Base-by-base conservation (phyloP, 176 grass and related monocot genomes). In the Echinochloa phyllopogon region DNA sequence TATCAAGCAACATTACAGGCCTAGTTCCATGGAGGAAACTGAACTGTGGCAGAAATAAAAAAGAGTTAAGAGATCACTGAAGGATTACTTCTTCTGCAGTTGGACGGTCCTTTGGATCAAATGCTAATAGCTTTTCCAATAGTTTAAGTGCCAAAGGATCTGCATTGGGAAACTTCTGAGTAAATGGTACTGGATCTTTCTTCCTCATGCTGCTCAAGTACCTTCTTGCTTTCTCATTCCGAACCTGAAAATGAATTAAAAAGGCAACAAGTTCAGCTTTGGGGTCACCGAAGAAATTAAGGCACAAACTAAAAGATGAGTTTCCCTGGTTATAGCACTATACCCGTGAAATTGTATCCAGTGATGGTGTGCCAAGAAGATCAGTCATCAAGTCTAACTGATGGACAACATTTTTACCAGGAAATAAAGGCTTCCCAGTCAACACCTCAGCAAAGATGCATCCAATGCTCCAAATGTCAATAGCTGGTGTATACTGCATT, bases 381-480 rank as follows among this genome's bases (percentile, higher is more conserved):
- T 98, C 96, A 68, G 96, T 98, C 87, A 98, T 98, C 75, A 98
- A 93, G 68, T 98, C 96, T 86, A 98, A 90, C 72, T 98, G 96
- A 78, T 98, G 96, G 47, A 98, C 96, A 62, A 94, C 96, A 94
- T 98, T 98, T 94, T 96, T 98, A 78, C 96, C 96, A 86, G 96
- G 96, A 86, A 98, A 98, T 84, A 98, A 85, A 65, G 96, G 96
- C 83, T 98, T 98, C 25, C 96, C 96, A 17, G 96, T 98, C 83
- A 98, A 84, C 29, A 98, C 89, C 89, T 98, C 96, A 37, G 96
- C 96, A 75, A 98, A 98, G 72, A 98, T 98, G 89, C 96, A 98
- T 39, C 96, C 96, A 80, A 98, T 98, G 83, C 96, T 98, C 96
- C 96, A 98, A 82, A 96, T 92, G 73, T 98, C 96, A 83, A 98